Conservation (phyloP, 768 basidiomycete genomes). For the Favolaschia claudopus region DNA sequence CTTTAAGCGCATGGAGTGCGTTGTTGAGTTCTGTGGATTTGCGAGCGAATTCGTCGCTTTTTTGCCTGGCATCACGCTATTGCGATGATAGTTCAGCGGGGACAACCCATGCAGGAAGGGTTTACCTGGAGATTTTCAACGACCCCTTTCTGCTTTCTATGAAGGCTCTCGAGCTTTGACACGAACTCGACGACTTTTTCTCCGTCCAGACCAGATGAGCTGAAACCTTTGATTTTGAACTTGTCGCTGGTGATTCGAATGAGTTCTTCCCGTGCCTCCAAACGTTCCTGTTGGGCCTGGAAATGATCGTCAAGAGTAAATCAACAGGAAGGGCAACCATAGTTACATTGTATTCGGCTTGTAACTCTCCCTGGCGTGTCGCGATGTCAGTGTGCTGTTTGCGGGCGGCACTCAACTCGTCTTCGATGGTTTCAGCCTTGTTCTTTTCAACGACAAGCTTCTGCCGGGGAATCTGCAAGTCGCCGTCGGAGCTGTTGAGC, state of each 20-base stretch:
- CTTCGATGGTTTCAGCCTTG: constrained; percentile 69
- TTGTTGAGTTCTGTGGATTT: constrained; percentile 64
- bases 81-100: background rate
- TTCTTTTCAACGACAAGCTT: constrained; percentile 54
- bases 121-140: constrained; percentile 74
- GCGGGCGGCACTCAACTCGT: constrained; percentile 58
- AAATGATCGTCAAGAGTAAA: background rate
- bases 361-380: constrained; percentile 70
- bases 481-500: constrained; percentile 64
- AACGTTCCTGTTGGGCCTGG: constrained; percentile 77
- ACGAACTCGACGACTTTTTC: constrained; percentile 80
- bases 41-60: constrained; percentile 71
- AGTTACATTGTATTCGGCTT: constrained; percentile 75
- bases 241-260: constrained; percentile 75
- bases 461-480: constrained; percentile 59
- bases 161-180: constrained; percentile 66
- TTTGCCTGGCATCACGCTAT: constrained; percentile 61
- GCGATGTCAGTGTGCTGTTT: constrained; percentile 63
- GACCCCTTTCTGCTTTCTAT: constrained; percentile 66
- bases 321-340: background rate
- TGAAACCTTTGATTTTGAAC: constrained; percentile 78
- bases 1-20: constrained; percentile 60
- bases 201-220: constrained; percentile 71
- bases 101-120: background rate
- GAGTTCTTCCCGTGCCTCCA: constrained; percentile 74